Evolutionary conservation across 495 filamentous ascomycete genomes (phyloP).

Genomic region (Neurospora tetrasperma): DNA sequence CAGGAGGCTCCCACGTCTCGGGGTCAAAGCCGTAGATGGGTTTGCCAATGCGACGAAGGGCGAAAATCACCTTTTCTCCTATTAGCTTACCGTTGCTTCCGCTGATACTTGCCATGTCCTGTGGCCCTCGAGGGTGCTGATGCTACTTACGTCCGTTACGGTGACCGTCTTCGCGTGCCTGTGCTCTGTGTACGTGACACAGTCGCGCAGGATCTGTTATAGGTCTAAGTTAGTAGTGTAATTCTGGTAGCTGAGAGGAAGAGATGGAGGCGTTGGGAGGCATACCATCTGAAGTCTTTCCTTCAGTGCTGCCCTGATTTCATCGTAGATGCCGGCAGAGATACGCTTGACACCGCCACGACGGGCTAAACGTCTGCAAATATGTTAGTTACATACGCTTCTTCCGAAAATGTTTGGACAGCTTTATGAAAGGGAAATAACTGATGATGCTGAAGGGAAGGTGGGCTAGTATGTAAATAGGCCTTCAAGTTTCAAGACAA

Average conservation of each 20-base stretch:
- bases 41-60: slow-evolving; percentile 37
- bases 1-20: slow-evolving; percentile 8
- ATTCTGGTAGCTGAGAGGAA: background rate
- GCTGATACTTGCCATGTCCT: background rate
- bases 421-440: background rate
- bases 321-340: slow-evolving; percentile 58
- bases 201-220: slow-evolving; percentile 42
- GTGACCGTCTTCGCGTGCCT: slow-evolving; percentile 49
- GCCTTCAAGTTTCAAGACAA: background rate
- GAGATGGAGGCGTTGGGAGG: background rate
- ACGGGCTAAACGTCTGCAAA: slow-evolving; percentile 59
- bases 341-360: slow-evolving; percentile 74
- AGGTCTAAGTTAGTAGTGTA: slow-evolving; percentile 12
- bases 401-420: background rate
- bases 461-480: background rate
- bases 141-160: slow-evolving; percentile 46
- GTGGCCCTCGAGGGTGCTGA: background rate
- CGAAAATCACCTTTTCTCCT: slow-evolving; percentile 43
- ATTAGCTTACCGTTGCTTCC: no score
- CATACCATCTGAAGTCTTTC: slow-evolving; percentile 42
- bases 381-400: slow-evolving; percentile 1
- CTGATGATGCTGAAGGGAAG: background rate
- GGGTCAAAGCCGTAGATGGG: slow-evolving; percentile 44
- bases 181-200: slow-evolving; percentile 42
- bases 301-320: slow-evolving; percentile 46